These are phyloP conservation scores for Saccharomyces eubayanus DNA, from an alignment of 805 yeast genomes.

Conservation along the genomic window DNA sequence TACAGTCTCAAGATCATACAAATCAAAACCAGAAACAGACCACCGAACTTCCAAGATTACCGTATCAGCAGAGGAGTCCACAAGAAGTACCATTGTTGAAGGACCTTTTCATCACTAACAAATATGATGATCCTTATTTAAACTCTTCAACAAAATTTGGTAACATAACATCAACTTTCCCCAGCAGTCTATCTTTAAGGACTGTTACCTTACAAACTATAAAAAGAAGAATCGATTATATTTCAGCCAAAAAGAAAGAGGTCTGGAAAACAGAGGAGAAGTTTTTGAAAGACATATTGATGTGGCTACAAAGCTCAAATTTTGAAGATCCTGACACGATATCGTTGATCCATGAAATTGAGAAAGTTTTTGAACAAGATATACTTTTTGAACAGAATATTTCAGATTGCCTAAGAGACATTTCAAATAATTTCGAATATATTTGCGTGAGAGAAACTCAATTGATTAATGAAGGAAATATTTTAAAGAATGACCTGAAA, in stretches of 20 bases:
- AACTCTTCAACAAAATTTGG: neutral
- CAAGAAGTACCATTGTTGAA: neutral
- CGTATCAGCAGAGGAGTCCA: neutral
- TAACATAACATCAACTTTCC: neutral
- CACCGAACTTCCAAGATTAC: conserved; percentile 5
- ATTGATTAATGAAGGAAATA: conserved; percentile 15
- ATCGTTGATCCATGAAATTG: conserved; percentile 16
- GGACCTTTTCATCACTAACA: neutral
- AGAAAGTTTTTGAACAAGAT: conserved; percentile 19
- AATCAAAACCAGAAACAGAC: neutral
- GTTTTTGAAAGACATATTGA: conserved; percentile 12
- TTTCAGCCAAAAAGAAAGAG: conserved; percentile 15
- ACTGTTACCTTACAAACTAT: conserved; percentile 12
- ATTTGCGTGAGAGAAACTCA: conserved; percentile 22
- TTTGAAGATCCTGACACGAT: conserved; percentile 8
- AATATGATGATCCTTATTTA: neutral
- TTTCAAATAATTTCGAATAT: conserved; percentile 18
- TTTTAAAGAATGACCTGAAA: conserved; percentile 12
- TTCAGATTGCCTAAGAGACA: conserved; percentile 9
- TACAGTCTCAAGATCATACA: neutral
- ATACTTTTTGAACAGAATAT: conserved; percentile 17
- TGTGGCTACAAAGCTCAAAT: conserved; percentile 16
- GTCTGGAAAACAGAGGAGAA: conserved; percentile 15
- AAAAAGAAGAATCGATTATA: conserved; percentile 11
- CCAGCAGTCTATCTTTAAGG: conserved; percentile 2